A percentile compares a stretch with the other conserved stretches of the same genome.
phyloP scores from a whole-genome alignment of 2,329 filamentous ascomycete genomes.

The Cordyceps tenuipes region DNA sequence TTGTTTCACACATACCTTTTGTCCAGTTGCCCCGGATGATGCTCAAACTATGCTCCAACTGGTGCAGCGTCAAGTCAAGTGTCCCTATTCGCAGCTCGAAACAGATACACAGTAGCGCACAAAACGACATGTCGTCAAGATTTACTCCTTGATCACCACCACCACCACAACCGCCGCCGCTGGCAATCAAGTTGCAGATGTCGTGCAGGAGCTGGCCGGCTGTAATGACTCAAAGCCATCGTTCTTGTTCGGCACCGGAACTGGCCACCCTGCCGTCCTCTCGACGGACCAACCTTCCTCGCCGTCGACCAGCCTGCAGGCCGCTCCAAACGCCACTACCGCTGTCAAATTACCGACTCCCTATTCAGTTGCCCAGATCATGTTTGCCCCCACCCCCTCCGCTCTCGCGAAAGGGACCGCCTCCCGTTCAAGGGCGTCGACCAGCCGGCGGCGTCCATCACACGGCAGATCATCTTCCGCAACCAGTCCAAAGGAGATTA shows the following conservation, averaged over 20 bases:
- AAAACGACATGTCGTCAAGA: slow-evolving; percentile 1
- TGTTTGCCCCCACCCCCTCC: not conserved
- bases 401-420: not conserved
- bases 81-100: slow-evolving; percentile 11
- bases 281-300: not conserved
- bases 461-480: not conserved
- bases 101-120: slow-evolving; percentile 11
- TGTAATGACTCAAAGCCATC: slow-evolving; percentile 6
- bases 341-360: slow-evolving; percentile 6
- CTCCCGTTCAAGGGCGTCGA: slow-evolving; percentile 11
- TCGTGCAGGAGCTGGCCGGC: not conserved
- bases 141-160: not conserved
- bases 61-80: slow-evolving; percentile 3
- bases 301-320: not conserved
- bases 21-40: not conserved
- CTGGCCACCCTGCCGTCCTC: not conserved
- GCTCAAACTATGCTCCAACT: slow-evolving; percentile 10
- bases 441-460: slow-evolving; percentile 6
- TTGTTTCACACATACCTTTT: not conserved
- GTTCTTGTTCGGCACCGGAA: not conserved
- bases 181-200: not conserved
- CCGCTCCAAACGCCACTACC: slow-evolving; percentile 6
- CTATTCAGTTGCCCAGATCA: slow-evolving; percentile 1
- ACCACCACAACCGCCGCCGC: not conserved
- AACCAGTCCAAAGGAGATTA: not conserved